Base-by-base conservation (phyloP, 768 basidiomycete genomes). In the Russula vinacea region DNA sequence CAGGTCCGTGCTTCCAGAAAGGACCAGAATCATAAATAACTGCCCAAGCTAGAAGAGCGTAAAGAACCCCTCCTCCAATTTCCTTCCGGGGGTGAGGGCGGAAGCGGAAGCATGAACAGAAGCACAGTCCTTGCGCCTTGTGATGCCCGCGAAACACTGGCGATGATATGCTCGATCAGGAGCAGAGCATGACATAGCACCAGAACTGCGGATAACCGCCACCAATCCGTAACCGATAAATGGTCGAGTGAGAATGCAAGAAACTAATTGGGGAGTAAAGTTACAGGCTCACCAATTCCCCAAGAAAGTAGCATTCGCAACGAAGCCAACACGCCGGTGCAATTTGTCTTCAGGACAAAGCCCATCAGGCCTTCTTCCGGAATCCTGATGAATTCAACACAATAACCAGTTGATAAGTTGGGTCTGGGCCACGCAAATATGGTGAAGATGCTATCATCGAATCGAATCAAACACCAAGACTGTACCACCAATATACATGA, bases 331-430 rank as follows among this genome's bases (percentile, higher is more conserved):
- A 9, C 39, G 17, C 63, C 17, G 52, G 58, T 16, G 9, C 39
- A 17, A 35, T 16, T 50, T 19, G 19, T 51, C 26, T 22, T 47
- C 29, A 32, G 33, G 50, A 9, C 44, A 3, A 56, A 22, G n/a
- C 10, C 47, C 37, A 50, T 60, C 33, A 4, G 35, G 33, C 17
- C 33, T 50, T 26, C 17, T 40, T 47, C 60, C 37, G 26, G 40
- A 52, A 65, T 24, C 17, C 22, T 39, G 59, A 61, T 45, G 40
- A 19, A 40, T 40, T n/a, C 33, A 40, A 49, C 37, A 22, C 58
- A 45, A 56, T 47, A 40, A 26, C 19, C 33, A 39, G 39, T 42
- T 50, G 58, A 64, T 65, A 56, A 29, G 50, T 65, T 61, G 22
- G 26, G 53, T 29, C 32, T 40, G 44, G 47, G 55, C 22, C 19